Conservation (phyloP, 441 rosid species). For the Caryocar brasiliense region DNA sequence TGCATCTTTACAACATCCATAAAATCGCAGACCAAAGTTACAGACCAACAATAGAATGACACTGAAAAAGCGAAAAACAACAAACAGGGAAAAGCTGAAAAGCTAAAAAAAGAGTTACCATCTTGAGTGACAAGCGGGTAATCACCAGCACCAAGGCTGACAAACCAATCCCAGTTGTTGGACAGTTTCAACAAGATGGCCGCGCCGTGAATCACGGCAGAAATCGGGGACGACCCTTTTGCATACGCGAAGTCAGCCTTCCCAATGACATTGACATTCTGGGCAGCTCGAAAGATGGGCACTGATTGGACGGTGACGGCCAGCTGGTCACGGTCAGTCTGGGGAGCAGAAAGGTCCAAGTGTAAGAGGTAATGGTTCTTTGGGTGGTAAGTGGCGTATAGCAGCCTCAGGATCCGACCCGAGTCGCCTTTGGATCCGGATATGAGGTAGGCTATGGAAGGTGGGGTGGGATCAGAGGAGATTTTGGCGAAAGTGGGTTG, state of each 20-base stretch:
- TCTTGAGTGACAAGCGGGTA: constrained; percentile 93
- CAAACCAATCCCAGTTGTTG: constrained; percentile 80
- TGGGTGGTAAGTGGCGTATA: constrained; percentile 68
- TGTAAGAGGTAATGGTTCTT: constrained; percentile 70
- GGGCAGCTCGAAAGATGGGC: constrained; percentile 62
- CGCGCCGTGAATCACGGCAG: constrained; percentile 78
- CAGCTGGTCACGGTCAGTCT: constrained; percentile 53
- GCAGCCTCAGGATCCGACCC: constrained; percentile 60
- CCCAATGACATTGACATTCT: constrained; percentile 72
- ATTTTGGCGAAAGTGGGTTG: constrained; percentile 25
- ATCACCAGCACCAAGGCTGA: constrained; percentile 55
- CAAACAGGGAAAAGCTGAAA: neutral
- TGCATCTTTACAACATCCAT: too few relatives aligned
- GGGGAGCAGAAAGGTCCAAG: constrained; percentile 57
- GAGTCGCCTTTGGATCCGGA: constrained; percentile 70
- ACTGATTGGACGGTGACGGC: constrained; percentile 45
- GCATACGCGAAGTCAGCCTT: constrained; percentile 70
- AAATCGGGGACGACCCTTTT: constrained; percentile 67
- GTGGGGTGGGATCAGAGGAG: constrained; percentile 37
- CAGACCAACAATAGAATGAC: neutral
- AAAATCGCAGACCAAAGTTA: too few relatives aligned
- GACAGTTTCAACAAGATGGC: constrained; percentile 65
- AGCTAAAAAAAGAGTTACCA: constrained; percentile 30
- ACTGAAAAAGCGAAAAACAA: neutral
- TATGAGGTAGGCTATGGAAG: constrained; percentile 62